Conservation (phyloP, 2,329 filamentous ascomycete species). For the Neofusicoccum ribis region DNA sequence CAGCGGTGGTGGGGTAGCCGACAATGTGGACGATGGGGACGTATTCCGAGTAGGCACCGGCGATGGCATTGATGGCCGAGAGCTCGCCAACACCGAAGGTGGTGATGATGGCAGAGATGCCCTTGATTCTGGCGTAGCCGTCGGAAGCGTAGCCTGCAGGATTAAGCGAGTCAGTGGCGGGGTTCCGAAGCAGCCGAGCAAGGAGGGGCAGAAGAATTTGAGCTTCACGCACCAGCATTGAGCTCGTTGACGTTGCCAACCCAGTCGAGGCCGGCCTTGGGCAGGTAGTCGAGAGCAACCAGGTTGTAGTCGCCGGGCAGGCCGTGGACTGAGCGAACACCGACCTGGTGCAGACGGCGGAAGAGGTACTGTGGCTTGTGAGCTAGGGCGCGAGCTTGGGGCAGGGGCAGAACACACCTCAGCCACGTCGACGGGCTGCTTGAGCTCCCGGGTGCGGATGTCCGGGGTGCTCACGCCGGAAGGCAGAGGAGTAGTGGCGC, state of each 20-base stretch:
- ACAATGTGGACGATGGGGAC: constrained; percentile 51
- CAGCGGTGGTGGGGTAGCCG: constrained; percentile 44
- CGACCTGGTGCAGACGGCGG: constrained; percentile 49
- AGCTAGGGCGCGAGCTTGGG: background rate
- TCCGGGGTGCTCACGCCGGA: constrained; percentile 27
- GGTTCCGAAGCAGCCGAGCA: constrained; percentile 21
- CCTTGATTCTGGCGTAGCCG: constrained; percentile 49
- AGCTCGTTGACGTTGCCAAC: constrained; percentile 64
- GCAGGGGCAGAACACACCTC: constrained; percentile 40
- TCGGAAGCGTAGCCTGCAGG: constrained; percentile 47
- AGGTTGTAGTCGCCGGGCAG: constrained; percentile 53
- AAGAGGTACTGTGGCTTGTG: constrained; percentile 49
- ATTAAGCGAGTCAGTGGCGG: constrained; percentile 17
- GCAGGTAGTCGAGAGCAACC: constrained; percentile 58
- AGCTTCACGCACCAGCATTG: constrained; percentile 49
- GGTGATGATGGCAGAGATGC: constrained; percentile 48
- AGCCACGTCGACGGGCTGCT: constrained; percentile 57
- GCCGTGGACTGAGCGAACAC: constrained; percentile 52
- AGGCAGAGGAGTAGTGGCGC: constrained; percentile 16
- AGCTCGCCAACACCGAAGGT: constrained; percentile 53
- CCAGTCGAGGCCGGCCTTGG: constrained; percentile 56
- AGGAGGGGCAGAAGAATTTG: background rate
- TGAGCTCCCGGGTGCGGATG: constrained; percentile 44
- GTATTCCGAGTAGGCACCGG: constrained; percentile 50
- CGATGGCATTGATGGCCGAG: constrained; percentile 49